Evolutionary conservation across 164 flowering plant species (phyloP).

Genomic region (Euptelea pleiosperma): DNA sequence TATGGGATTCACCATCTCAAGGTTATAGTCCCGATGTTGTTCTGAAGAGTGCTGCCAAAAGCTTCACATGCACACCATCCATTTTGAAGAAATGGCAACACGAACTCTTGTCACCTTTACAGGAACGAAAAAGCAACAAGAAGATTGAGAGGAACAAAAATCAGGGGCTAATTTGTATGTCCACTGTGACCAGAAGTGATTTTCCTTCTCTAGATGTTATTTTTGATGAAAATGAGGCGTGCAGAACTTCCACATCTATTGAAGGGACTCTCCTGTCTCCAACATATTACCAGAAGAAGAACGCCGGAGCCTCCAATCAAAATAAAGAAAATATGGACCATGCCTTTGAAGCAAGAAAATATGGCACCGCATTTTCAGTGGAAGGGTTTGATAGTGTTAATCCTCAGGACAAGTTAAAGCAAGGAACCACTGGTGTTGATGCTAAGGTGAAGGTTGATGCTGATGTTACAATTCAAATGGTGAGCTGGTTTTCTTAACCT

Average conservation of each 20-base stretch:
- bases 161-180: slow-evolving; percentile 28
- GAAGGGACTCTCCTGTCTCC: slow-evolving; percentile 25
- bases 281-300: slow-evolving; percentile 16
- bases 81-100: slow-evolving; percentile 84
- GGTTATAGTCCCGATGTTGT: slow-evolving; percentile 70
- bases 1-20: slow-evolving; percentile 80
- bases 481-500: slow-evolving; percentile 8
- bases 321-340: slow-evolving; percentile 34
- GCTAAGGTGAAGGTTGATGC: slow-evolving; percentile 15
- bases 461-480: slow-evolving; percentile 13
- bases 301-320: slow-evolving; percentile 7
- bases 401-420: slow-evolving; percentile 13
- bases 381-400: slow-evolving; percentile 8
- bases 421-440: slow-evolving; percentile 12
- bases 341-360: no score
- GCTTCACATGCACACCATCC: slow-evolving; percentile 76
- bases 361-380: slow-evolving; percentile 9
- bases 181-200: slow-evolving; percentile 39
- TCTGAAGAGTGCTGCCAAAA: slow-evolving; percentile 83
- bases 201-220: slow-evolving; percentile 30
- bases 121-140: slow-evolving; percentile 67
- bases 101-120: slow-evolving; percentile 76
- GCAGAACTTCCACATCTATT: slow-evolving; percentile 15
- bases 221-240: slow-evolving; percentile 24
- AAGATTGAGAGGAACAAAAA: slow-evolving; percentile 43